phyloP scores from a whole-genome alignment of 2,329 filamentous ascomycete genomes.

The Chrysosporium keratinophilum region DNA sequence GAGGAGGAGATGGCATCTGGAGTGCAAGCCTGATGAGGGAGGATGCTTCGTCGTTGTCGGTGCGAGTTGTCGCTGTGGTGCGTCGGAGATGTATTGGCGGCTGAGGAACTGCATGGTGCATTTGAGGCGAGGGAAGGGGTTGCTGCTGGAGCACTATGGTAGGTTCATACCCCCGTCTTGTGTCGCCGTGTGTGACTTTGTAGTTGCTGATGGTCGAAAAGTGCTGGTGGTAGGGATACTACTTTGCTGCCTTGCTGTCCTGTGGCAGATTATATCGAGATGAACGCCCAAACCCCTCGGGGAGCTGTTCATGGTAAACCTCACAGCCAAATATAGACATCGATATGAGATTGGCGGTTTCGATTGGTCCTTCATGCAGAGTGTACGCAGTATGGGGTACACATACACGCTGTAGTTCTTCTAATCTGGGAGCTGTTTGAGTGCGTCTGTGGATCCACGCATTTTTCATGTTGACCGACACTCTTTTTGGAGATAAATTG shows the following conservation, averaged over 20 bases:
- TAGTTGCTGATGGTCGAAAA: neutral
- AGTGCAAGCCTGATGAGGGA: conserved; percentile 25
- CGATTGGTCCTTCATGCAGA: no score
- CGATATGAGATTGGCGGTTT: no score
- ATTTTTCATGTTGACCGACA: no score
- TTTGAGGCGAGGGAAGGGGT: neutral
- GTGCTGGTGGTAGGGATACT: conserved; percentile 11
- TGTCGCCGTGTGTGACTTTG: neutral
- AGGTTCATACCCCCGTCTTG: neutral
- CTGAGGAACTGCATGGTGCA: conserved; percentile 1
- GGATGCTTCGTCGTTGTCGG: conserved; percentile 34
- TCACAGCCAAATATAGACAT: no score
- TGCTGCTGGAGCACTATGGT: conserved; percentile 3
- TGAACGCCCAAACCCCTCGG: neutral
- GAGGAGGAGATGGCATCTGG: conserved; percentile 31
- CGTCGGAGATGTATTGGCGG: neutral
- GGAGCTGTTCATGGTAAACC: neutral
- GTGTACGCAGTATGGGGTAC: no score
- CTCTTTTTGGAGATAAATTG: no score
- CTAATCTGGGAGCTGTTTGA: no score
- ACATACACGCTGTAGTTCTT: no score
- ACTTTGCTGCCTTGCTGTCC: conserved; percentile 9
- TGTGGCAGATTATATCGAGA: conserved; percentile 3
- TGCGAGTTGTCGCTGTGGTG: conserved; percentile 16
- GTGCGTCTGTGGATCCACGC: no score